A percentile compares a stretch with the other conserved stretches of the same genome.
phyloP scores from a whole-genome alignment of 192 early-diverging fungal species.

The Chytriomyces sp. region DNA sequence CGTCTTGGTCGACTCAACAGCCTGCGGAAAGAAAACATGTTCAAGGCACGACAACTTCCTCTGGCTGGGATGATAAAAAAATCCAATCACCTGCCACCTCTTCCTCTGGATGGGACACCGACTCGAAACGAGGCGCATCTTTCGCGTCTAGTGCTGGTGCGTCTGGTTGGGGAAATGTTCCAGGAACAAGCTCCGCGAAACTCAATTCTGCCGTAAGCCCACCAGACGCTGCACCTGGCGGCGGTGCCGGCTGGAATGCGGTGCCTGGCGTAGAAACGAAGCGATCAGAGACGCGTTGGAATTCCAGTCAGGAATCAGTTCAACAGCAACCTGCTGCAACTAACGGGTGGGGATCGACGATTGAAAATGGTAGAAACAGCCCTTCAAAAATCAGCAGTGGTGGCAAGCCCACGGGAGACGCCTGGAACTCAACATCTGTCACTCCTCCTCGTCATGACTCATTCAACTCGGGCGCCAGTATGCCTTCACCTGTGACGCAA shows the following conservation, averaged over 20 bases:
- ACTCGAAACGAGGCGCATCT: too few species aligned
- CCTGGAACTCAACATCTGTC: background rate
- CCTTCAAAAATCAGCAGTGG: background rate
- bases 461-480: background rate
- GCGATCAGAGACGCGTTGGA: background rate
- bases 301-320: background rate
- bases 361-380: constrained; percentile 6
- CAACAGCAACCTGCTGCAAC: background rate
- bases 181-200: background rate
- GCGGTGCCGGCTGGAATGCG: constrained; percentile 6
- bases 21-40: too few species aligned
- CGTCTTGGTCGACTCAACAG: too few species aligned
- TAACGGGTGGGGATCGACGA: background rate
- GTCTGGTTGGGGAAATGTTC: constrained; percentile 5
- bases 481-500: background rate
- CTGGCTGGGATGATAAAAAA: too few species aligned
- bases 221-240: background rate
- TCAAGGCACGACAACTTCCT: too few species aligned
- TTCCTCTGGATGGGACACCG: too few species aligned
- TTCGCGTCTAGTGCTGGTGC: background rate
- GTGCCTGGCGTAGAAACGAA: constrained; percentile 4
- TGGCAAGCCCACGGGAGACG: constrained; percentile 3
- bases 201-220: background rate
- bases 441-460: background rate
- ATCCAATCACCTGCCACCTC: too few species aligned